Evolutionary conservation across 1,139 yeast genomes (phyloP).

Genomic region (Hansenula anomala): DNA sequence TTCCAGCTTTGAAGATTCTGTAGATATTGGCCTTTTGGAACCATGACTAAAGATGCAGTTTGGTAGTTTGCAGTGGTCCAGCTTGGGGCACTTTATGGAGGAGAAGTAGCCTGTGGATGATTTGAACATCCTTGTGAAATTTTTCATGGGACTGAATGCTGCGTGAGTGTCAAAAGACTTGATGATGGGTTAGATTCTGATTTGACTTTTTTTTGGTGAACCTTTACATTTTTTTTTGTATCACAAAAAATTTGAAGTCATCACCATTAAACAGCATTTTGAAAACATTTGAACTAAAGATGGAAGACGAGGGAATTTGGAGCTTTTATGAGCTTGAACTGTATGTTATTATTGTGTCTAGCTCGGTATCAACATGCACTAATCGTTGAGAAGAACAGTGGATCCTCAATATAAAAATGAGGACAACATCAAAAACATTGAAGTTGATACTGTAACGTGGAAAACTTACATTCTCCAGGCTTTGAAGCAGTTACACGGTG

Average conservation of each 20-base stretch:
- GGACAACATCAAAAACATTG: constrained; percentile 17
- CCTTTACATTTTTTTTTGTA: too few species aligned
- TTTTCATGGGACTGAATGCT: background rate
- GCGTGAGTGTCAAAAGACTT: too few species aligned
- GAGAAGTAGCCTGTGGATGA: constrained; percentile 6
- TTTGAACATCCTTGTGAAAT: constrained; percentile 11
- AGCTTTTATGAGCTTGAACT: constrained; percentile 7
- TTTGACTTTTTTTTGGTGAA: too few species aligned
- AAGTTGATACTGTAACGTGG: constrained; percentile 32
- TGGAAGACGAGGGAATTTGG: constrained; percentile 6
- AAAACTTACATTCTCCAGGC: constrained; percentile 28
- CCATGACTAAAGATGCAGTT: constrained; percentile 16
- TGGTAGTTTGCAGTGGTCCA: constrained; percentile 11
- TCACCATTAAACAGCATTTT: too few species aligned
- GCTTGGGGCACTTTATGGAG: constrained; percentile 12
- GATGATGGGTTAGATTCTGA: too few species aligned
- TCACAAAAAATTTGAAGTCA: too few species aligned
- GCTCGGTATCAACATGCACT: too few species aligned
- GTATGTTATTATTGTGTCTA: too few species aligned
- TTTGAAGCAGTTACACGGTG: constrained; percentile 30
- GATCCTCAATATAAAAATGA: constrained; percentile 12
- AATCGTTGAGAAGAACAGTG: too few species aligned
- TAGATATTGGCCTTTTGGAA: constrained; percentile 4
- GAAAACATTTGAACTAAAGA: too few species aligned
- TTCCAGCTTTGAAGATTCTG: background rate